Conservation (phyloP, 768 basidiomycete species). For the Fibroporia radiculosa region DNA sequence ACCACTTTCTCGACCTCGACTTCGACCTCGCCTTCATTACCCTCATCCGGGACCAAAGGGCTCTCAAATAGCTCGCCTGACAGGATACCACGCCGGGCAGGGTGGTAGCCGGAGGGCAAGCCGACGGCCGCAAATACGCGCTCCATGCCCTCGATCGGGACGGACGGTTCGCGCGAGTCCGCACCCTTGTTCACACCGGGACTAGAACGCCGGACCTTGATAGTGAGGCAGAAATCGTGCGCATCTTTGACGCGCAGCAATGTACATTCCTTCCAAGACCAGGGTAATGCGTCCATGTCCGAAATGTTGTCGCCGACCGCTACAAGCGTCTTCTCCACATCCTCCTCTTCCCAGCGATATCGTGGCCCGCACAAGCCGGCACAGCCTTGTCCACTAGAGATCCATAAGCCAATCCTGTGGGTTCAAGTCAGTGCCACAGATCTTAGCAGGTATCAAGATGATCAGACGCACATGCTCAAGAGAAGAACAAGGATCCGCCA, state of each 20-base stretch:
- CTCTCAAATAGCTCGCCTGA: constrained; percentile 57
- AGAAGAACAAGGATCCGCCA: constrained; percentile 68
- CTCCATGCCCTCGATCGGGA: constrained; percentile 47
- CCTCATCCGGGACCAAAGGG: constrained; percentile 28
- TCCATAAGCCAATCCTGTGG: constrained; percentile 68
- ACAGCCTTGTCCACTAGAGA: constrained; percentile 66
- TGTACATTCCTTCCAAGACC: constrained; percentile 75
- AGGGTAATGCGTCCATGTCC: constrained; percentile 46
- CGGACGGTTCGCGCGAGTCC: constrained; percentile 11
- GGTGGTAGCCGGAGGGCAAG: constrained; percentile 40
- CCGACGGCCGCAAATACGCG: constrained; percentile 52
- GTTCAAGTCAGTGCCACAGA: neutral
- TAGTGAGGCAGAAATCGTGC: constrained; percentile 71
- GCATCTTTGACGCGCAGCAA: constrained; percentile 67
- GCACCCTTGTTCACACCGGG: constrained; percentile 26
- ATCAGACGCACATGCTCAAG: constrained; percentile 53
- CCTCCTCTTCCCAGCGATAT: constrained; percentile 78
- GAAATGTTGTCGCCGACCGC: constrained; percentile 42
- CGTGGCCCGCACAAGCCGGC: constrained; percentile 83
- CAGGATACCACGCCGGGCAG: constrained; percentile 51
- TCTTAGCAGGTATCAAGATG: too few relatives aligned
- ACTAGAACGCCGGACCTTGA: constrained; percentile 24
- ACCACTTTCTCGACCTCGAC: constrained; percentile 11
- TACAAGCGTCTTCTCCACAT: constrained; percentile 50
- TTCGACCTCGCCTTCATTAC: too few relatives aligned